Conservation (phyloP, 129 eudicot genomes). For the Gnaphalium uliginosum region DNA sequence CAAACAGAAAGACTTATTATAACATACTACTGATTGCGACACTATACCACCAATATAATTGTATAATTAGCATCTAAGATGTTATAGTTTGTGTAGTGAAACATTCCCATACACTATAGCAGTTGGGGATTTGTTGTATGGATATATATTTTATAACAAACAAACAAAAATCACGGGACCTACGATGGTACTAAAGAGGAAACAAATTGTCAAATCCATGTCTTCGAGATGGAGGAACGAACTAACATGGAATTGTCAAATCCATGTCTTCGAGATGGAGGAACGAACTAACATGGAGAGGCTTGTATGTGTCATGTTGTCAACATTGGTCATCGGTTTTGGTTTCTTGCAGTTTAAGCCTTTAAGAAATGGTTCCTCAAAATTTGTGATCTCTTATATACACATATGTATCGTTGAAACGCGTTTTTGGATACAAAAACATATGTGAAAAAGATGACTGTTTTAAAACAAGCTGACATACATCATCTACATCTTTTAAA, state of each 20-base stretch:
- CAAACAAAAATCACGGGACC: slow-evolving; percentile 21
- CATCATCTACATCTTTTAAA: too few relatives aligned
- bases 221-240: slow-evolving; percentile 23
- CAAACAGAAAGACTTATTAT: too few relatives aligned
- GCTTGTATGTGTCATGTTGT: slow-evolving; percentile 1
- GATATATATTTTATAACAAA: not conserved
- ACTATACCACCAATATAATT: too few relatives aligned
- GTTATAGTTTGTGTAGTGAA: not conserved
- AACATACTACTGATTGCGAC: too few relatives aligned
- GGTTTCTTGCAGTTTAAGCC: slow-evolving; percentile 15
- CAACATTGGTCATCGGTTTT: slow-evolving; percentile 11
- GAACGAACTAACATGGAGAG: slow-evolving; percentile 29
- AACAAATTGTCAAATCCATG: slow-evolving; percentile 32
- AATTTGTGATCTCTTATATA: not conserved
- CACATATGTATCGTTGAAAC: too few relatives aligned
- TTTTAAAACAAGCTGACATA: not conserved
- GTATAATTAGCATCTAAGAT: not conserved
- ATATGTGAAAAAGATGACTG: not conserved
- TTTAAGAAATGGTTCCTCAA: slow-evolving; percentile 17
- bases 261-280: slow-evolving; percentile 24
- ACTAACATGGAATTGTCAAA: slow-evolving; percentile 32
- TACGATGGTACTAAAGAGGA: slow-evolving; percentile 5
- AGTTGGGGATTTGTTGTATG: not conserved
- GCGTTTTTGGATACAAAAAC: not conserved
- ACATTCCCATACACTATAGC: too few relatives aligned